These are phyloP conservation scores for Polymyxa betae DNA, from an alignment of 208 protist species.

Conservation along the genomic window DNA sequence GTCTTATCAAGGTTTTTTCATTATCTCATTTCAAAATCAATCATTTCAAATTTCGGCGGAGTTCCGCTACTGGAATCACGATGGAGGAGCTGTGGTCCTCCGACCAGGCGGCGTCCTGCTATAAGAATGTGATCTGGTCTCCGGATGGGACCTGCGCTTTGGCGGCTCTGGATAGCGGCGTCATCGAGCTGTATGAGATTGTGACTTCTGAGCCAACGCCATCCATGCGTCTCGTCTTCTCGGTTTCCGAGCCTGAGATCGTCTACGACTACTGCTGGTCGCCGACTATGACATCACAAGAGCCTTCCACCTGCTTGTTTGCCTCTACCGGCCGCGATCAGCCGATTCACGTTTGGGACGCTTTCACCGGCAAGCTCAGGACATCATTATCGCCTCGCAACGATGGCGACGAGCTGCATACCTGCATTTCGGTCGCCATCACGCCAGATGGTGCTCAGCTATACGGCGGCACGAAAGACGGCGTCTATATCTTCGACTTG, in stretches of 20 bases:
- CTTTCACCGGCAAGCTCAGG: slow-evolving; percentile 61
- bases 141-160: slow-evolving; percentile 66
- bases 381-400: slow-evolving; percentile 59
- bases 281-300: slow-evolving; percentile 60
- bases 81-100: slow-evolving; percentile 31
- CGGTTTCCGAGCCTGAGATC: slow-evolving; percentile 53
- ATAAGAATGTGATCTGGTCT: slow-evolving; percentile 60
- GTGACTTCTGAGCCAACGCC: background rate
- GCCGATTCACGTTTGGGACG: slow-evolving; percentile 69
- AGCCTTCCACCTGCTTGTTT: slow-evolving; percentile 66
- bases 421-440: slow-evolving; percentile 62
- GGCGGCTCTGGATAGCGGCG: slow-evolving; percentile 61
- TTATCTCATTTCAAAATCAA: too few relatives aligned
- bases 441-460: background rate
- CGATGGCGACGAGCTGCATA: slow-evolving; percentile 60
- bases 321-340: slow-evolving; percentile 58
- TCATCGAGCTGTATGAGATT: slow-evolving; percentile 60
- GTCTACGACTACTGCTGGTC: slow-evolving; percentile 67
- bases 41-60: too few relatives aligned
- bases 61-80: too few relatives aligned
- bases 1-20: too few relatives aligned
- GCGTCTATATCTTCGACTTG: slow-evolving; percentile 56
- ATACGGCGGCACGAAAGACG: slow-evolving; percentile 42
- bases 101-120: background rate
- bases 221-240: background rate